Conservation (phyloP, 371 early-diverging fungal genomes). For the Batkoa obscura region DNA sequence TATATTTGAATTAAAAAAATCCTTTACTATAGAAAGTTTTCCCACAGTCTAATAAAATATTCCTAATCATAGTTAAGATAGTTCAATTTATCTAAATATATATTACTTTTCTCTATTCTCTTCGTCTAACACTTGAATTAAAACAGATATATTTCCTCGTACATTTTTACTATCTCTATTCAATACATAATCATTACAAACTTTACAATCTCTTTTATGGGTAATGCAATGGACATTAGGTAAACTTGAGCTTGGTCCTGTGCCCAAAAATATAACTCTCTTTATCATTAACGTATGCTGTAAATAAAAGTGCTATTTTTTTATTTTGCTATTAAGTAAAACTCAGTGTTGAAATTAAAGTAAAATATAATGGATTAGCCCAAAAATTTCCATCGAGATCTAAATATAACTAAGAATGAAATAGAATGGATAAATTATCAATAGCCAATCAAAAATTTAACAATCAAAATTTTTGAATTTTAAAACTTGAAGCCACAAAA, state of each 20-base stretch:
- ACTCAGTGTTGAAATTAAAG: too few relatives aligned
- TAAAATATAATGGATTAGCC: too few relatives aligned
- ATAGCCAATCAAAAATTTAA: too few relatives aligned
- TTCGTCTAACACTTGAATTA: conserved; percentile 46
- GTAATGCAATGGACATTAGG: conserved; percentile 41
- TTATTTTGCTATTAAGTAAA: too few relatives aligned
- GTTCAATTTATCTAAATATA: not conserved
- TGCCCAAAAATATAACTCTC: conserved; percentile 12
- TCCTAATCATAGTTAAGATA: conserved; percentile 19
- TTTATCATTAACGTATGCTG: not conserved
- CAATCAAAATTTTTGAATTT: too few relatives aligned
- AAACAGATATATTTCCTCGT: conserved; percentile 55
- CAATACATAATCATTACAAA: conserved; percentile 45
- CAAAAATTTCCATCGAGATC: too few relatives aligned
- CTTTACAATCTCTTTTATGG: conserved; percentile 32
- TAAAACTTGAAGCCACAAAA: too few relatives aligned
- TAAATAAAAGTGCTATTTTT: too few relatives aligned
- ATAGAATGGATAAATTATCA: too few relatives aligned
- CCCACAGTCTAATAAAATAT: conserved; percentile 85
- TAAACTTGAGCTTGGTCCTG: conserved; percentile 10
- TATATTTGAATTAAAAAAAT: not conserved
- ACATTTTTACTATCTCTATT: conserved; percentile 46
- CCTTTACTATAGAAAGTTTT: conserved; percentile 50
- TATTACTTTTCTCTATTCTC: conserved; percentile 40
- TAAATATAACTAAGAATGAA: too few relatives aligned